Base-by-base conservation (phyloP, 768 basidiomycete genomes). In the Tylopilus felleus region DNA sequence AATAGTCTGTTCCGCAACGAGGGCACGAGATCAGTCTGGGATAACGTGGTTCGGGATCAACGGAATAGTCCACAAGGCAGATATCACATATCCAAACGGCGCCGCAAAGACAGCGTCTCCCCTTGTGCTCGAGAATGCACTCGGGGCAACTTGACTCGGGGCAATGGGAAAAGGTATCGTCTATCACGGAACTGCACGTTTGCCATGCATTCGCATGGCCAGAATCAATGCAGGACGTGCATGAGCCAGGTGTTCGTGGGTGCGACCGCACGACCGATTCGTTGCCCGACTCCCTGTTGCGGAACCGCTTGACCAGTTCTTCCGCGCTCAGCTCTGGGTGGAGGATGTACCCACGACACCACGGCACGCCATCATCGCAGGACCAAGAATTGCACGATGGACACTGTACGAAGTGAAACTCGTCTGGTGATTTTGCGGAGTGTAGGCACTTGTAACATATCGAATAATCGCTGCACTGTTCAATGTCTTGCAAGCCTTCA, bases 281-380 rank as follows among this genome's bases (percentile, higher is more conserved):
- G 4, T 13, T 9, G 29, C 9, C 29, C 29, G 10, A 13, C 13
- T 35, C 4, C 16, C 14, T 8, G 3, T 17, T 35, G 35, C 16
- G 35, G 35, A 3, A 17, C 13, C 8, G 16, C 16, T 35, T 8
- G 35, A 8, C 33, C n/a, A 14, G 27, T 31, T 48, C 46, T n/a
- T 47, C 12, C 14, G 19, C 9, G 22, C 27, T 8, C 2, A 13
- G 25, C 8, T 5, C 8, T 2, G 33, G 17, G 28, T 36, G 29
- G 35, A 54, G 23, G 4, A 49, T 14, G 12, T 6, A n/a, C n/a
- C 52, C 56, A 1, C n/a, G 35, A 33, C 56, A 53, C 47, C 47
- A 57, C 7, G 1, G 0, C 27, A 55, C 2, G 0, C 39, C 47
- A 13, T 17, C 1, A 0, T 10, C 8, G 33, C 55, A 53, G n/a